Conservation (phyloP, 2,329 filamentous ascomycete species). For the Thelonectria discophora region DNA sequence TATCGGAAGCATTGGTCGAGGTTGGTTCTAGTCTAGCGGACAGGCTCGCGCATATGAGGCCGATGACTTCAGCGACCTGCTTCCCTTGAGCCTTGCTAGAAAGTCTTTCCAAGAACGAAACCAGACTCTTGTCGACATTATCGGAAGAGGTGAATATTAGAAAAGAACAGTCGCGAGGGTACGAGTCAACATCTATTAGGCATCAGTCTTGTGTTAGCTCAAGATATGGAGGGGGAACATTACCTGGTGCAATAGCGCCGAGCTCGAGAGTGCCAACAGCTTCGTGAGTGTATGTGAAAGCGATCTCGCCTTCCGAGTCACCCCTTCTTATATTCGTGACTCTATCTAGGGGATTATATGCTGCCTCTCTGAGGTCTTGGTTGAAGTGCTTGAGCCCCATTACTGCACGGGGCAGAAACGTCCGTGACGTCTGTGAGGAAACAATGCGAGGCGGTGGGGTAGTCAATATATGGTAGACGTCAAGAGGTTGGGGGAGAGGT, state of each 20-base stretch:
- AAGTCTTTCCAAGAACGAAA: slow-evolving; percentile 54
- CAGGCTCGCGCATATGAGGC: slow-evolving; percentile 29
- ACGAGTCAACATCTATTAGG: slow-evolving; percentile 45
- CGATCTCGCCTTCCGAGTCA: slow-evolving; percentile 77
- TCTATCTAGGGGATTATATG: slow-evolving; percentile 52
- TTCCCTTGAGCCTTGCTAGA: slow-evolving; percentile 45
- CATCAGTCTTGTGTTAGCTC: neutral
- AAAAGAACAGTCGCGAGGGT: slow-evolving; percentile 51
- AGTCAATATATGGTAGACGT: neutral
- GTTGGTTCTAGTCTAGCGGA: slow-evolving; percentile 19
- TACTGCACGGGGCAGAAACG: neutral
- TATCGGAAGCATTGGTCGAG: neutral
- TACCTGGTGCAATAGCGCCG: slow-evolving; percentile 50
- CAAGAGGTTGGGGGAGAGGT: neutral
- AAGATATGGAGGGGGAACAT: slow-evolving; percentile 14
- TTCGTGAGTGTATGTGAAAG: slow-evolving; percentile 61
- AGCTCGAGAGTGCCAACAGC: slow-evolving; percentile 47
- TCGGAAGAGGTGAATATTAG: slow-evolving; percentile 56
- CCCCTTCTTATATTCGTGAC: slow-evolving; percentile 67
- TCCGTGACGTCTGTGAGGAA: neutral
- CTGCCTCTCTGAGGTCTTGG: slow-evolving; percentile 59
- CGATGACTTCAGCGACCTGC: slow-evolving; percentile 34
- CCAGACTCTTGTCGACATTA: slow-evolving; percentile 49
- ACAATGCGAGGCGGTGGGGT: neutral
- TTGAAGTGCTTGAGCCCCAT: slow-evolving; percentile 76